Evolutionary conservation across 441 rosid species (phyloP).

Genomic region (Capsella rubella): DNA sequence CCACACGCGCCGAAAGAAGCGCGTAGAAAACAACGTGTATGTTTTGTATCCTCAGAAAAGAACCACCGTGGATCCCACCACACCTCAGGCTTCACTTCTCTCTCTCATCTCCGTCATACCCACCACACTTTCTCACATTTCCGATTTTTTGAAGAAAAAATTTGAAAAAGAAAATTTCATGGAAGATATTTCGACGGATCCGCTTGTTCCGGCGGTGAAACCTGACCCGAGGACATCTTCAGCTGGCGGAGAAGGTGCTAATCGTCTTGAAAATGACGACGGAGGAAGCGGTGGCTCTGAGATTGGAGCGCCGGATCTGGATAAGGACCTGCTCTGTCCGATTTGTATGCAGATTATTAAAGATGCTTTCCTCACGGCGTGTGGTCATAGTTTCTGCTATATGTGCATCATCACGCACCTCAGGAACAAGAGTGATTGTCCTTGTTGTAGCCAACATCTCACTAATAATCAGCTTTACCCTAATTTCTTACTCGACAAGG

Average conservation of each 20-base stretch:
- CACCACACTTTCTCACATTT: constrained; percentile 28
- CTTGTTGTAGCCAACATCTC: constrained; percentile 88
- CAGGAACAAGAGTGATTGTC: constrained; percentile 92
- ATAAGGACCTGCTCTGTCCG: constrained; percentile 89
- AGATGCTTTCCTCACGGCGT: constrained; percentile 91
- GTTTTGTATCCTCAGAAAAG: constrained; percentile 48
- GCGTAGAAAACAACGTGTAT: constrained; percentile 44
- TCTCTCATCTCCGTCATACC: constrained; percentile 27
- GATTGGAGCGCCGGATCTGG: constrained; percentile 56
- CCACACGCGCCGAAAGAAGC: constrained; percentile 42
- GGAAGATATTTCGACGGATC: constrained; percentile 77
- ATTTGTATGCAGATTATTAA: constrained; percentile 97
- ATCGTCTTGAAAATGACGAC: constrained; percentile 43
- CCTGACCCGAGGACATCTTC: constrained; percentile 55
- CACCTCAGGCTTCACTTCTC: constrained; percentile 25
- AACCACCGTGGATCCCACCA: constrained; percentile 49
- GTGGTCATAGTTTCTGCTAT: constrained; percentile 98
- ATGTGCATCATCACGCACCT: constrained; percentile 97
- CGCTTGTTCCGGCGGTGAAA: constrained; percentile 85
- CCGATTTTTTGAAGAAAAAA: too few relatives aligned
- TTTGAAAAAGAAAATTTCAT: not conserved
- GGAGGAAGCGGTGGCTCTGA: constrained; percentile 45
- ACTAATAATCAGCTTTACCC: constrained; percentile 86
- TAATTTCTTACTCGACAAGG: constrained; percentile 92
- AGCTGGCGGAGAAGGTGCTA: constrained; percentile 38